Conservation (phyloP, 2,329 filamentous ascomycete species). For the Davidsoniella eucalypti region DNA sequence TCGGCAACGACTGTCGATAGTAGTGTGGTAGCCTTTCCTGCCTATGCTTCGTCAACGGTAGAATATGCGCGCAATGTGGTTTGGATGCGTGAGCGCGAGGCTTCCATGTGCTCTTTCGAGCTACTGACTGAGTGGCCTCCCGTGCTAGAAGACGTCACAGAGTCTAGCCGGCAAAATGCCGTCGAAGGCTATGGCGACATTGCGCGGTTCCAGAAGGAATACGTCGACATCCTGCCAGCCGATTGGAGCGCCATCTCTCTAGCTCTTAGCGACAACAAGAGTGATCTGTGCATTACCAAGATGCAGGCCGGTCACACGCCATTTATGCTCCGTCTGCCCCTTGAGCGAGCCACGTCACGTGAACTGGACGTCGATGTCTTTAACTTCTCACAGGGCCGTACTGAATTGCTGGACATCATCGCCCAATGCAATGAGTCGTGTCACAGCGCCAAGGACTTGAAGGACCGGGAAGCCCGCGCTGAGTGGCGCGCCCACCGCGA, state of each 20-base stretch:
- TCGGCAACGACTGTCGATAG: constrained; percentile 39
- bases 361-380: constrained; percentile 52
- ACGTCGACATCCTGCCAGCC: constrained; percentile 68
- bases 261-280: constrained; percentile 61
- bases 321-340: constrained; percentile 72
- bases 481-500: constrained; percentile 86
- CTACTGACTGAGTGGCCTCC: constrained; percentile 15
- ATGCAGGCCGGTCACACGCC: constrained; percentile 59
- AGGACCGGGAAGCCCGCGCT: constrained; percentile 55
- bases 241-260: constrained; percentile 79
- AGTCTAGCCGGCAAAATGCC: constrained; percentile 18
- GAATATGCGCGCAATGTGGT: constrained; percentile 57
- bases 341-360: constrained; percentile 65
- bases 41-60: constrained; percentile 44
- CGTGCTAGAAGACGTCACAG: constrained; percentile 5
- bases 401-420: constrained; percentile 72
- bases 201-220: constrained; percentile 56
- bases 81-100: constrained; percentile 47
- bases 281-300: constrained; percentile 81
- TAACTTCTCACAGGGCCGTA: constrained; percentile 62
- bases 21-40: constrained; percentile 31
- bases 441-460: constrained; percentile 54
- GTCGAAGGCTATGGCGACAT: constrained; percentile 32
- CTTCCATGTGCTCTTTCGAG: constrained; percentile 22
- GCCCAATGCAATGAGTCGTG: constrained; percentile 67